A percentile compares a stretch with the other conserved stretches of the same genome.
phyloP scores from a whole-genome alignment of 2,329 filamentous ascomycete genomes.

The Epichloe amarillans region DNA sequence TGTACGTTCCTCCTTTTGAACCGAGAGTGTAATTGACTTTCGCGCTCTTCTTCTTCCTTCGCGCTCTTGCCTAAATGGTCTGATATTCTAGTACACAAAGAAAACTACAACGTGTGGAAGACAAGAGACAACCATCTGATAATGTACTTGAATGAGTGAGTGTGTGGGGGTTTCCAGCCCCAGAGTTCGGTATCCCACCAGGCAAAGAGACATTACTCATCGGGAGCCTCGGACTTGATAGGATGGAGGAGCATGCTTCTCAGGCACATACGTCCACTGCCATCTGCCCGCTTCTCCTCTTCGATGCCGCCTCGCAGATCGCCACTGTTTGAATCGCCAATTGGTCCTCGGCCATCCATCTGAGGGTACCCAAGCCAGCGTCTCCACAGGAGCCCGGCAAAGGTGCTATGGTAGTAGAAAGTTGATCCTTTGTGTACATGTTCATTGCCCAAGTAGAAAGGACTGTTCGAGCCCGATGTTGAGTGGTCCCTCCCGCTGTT shows the following conservation, averaged over 20 bases:
- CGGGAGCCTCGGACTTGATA: constrained; percentile 52
- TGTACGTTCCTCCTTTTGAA: no score
- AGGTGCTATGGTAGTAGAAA: constrained; percentile 76
- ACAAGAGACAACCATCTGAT: no score
- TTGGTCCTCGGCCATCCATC: constrained; percentile 35
- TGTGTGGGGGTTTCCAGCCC: background rate
- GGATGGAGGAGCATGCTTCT: constrained; percentile 72
- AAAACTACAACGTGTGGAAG: no score
- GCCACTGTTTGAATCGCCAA: constrained; percentile 35
- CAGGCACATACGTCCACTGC: constrained; percentile 59
- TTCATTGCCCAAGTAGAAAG: constrained; percentile 58
- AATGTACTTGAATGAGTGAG: no score
- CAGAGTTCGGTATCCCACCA: background rate
- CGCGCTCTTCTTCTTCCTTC: no score
- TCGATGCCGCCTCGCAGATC: constrained; percentile 36
- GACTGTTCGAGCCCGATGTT: constrained; percentile 49
- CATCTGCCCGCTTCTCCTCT: constrained; percentile 30
- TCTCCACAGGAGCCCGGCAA: constrained; percentile 64
- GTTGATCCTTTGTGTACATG: constrained; percentile 71
- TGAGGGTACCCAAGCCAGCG: constrained; percentile 57
- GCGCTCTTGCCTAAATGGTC: no score
- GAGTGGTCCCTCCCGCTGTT: constrained; percentile 61
- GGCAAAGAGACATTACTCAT: constrained; percentile 5
- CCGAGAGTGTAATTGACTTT: no score
- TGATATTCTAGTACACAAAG: no score